phyloP scores from a whole-genome alignment of 306 rosid species.

The Geum urbanum region DNA sequence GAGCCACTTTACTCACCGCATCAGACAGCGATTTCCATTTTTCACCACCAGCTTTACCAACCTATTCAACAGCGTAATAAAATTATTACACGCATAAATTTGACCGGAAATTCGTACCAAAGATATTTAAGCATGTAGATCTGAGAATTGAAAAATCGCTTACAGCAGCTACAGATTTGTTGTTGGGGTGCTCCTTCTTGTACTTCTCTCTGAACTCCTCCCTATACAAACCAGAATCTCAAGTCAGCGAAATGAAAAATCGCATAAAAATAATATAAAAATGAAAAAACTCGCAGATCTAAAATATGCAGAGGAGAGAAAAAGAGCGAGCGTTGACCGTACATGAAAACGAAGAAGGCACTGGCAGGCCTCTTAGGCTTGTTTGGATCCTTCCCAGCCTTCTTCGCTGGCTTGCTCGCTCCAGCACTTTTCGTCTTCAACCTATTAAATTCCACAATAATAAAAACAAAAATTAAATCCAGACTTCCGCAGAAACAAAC shows the following conservation, averaged over 20 bases:
- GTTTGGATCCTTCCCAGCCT: constrained; percentile 86
- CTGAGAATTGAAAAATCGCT: constrained; percentile 17
- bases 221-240: constrained; percentile 28
- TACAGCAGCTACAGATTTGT: constrained; percentile 73
- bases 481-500: background rate
- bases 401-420: constrained; percentile 48
- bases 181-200: constrained; percentile 73
- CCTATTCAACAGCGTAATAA: constrained; percentile 31
- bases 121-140: background rate
- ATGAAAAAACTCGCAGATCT: background rate
- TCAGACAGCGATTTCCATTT: constrained; percentile 77
- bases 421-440: constrained; percentile 71
- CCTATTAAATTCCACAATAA: constrained; percentile 30
- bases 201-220: constrained; percentile 68
- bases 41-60: constrained; percentile 84
- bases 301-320: background rate
- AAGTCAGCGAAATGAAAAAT: background rate
- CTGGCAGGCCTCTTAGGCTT: constrained; percentile 92
- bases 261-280: background rate
- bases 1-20: constrained; percentile 47
- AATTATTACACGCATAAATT: background rate
- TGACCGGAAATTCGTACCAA: background rate
- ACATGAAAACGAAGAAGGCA: constrained; percentile 96
- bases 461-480: background rate
- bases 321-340: constrained; percentile 12